Evolutionary conservation across 2,329 filamentous ascomycete genomes (phyloP), one percentile per base, ranked within the genome.

Genomic region (Pezicula rhizophila): DNA sequence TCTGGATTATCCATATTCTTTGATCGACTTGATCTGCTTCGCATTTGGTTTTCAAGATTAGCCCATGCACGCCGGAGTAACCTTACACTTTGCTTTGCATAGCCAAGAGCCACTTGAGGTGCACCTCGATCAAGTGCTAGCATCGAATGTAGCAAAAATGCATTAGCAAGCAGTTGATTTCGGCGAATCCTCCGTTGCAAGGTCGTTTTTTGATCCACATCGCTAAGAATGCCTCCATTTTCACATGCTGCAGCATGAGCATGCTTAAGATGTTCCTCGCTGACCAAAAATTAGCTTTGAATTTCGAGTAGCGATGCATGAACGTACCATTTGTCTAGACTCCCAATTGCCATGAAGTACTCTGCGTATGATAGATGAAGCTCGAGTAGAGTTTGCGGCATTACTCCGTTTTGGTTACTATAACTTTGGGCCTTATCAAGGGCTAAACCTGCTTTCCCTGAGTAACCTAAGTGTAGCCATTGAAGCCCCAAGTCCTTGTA

Each of bases 301-400:
- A 17, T 26, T 37, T 33, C 40, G 38, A 31, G 40, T 37, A 10
- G 17, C 39, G 28, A 35, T 37, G 17, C 34, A 75, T 58, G 20
- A 66, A 11, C 65, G 49, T 67, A 68, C 46, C 79, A 85, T 66
- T 85, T 82, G 8, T 82, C 75, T 14, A 79, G 68, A 44, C 82
- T 80, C 8, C 85, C 85, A 11, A 84, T 77, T 1, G 79, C 78
- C 15, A 91, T 70, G 25, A 84, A 73, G 63, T 90, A 89, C 63
- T 95, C 88, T 0, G 87, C 83, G 52, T 84, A 82, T 0, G 82
- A 80, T 6, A 96, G 68, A 55, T 90, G 78, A 64, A 85, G 85
- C 31, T 73, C 71, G 12, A 85, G 57, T 25, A 64, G 67, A 12
- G 74, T 69, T 44, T 76, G 66, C 8, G 68, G 65, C 3, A 73